Evolutionary conservation across 2,329 filamentous ascomycete species (phyloP).

Genomic region (Lasiodiplodia sp.): DNA sequence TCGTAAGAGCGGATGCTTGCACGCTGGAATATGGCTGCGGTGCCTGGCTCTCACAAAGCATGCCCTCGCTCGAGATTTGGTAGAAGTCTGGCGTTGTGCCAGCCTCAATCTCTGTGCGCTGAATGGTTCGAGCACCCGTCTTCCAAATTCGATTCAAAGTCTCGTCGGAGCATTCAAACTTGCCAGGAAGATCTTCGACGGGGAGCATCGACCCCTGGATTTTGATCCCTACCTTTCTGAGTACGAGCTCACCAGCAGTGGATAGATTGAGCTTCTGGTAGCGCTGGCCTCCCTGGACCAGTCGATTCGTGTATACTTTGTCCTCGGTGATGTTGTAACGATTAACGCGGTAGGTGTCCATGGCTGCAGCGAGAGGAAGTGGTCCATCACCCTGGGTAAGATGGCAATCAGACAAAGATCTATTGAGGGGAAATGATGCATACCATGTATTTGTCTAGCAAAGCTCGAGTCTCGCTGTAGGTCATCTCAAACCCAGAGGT

Average conservation of each 20-base stretch:
- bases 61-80: slow-evolving; percentile 39
- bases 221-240: slow-evolving; percentile 41
- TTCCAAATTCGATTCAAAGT: slow-evolving; percentile 42
- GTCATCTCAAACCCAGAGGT: slow-evolving; percentile 30
- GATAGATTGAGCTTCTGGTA: slow-evolving; percentile 50
- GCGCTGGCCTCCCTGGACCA: slow-evolving; percentile 48
- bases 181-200: slow-evolving; percentile 38
- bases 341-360: slow-evolving; percentile 49
- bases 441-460: slow-evolving; percentile 28
- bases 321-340: slow-evolving; percentile 43
- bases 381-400: slow-evolving; percentile 42
- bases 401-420: background rate
- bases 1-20: slow-evolving; percentile 33
- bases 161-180: slow-evolving; percentile 41
- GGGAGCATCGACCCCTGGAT: slow-evolving; percentile 36
- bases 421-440: background rate
- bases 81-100: slow-evolving; percentile 40
- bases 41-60: slow-evolving; percentile 39
- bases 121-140: slow-evolving; percentile 43
- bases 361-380: slow-evolving; percentile 45
- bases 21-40: slow-evolving; percentile 36
- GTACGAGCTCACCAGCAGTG: slow-evolving; percentile 38
- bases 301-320: slow-evolving; percentile 40
- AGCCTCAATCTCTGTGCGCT: slow-evolving; percentile 42
- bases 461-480: slow-evolving; percentile 26